Evolutionary conservation across 768 basidiomycete genomes (phyloP).

Genomic region (Strobilomyces echinocephalus): DNA sequence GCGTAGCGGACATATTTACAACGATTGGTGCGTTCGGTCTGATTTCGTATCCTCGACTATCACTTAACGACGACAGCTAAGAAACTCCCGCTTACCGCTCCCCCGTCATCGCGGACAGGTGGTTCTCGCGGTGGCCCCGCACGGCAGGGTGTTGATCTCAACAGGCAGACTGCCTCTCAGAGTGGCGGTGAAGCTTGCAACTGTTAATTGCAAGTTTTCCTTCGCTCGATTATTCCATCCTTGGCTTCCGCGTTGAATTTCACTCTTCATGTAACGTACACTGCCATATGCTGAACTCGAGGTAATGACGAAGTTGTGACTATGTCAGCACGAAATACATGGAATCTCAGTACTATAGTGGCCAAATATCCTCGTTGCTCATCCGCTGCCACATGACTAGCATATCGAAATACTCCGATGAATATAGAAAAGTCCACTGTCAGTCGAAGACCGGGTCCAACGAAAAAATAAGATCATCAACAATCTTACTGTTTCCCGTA

Average conservation of each 20-base stretch:
- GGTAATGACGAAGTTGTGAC: slow-evolving; percentile 16
- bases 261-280: slow-evolving; percentile 27
- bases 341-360: neutral
- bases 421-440: no score
- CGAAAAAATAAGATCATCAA: neutral
- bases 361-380: neutral
- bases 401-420: no score
- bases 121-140: slow-evolving; percentile 46
- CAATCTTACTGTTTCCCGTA: neutral
- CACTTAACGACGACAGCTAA: slow-evolving; percentile 49
- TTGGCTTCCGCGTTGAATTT: slow-evolving; percentile 10
- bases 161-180: slow-evolving; percentile 51
- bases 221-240: neutral
- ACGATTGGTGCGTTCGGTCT: slow-evolving; percentile 62
- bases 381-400: neutral
- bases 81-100: slow-evolving; percentile 81
- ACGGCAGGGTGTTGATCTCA: slow-evolving; percentile 75
- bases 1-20: slow-evolving; percentile 81
- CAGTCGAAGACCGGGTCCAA: no score
- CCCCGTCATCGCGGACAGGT: slow-evolving; percentile 57
- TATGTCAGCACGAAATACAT: slow-evolving; percentile 2
- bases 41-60: neutral
- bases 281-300: slow-evolving; percentile 26
- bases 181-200: slow-evolving; percentile 67
- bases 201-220: slow-evolving; percentile 43